Base-by-base conservation (phyloP, 1,139 yeast genomes). In the Zygosaccharomyces sapae region DNA sequence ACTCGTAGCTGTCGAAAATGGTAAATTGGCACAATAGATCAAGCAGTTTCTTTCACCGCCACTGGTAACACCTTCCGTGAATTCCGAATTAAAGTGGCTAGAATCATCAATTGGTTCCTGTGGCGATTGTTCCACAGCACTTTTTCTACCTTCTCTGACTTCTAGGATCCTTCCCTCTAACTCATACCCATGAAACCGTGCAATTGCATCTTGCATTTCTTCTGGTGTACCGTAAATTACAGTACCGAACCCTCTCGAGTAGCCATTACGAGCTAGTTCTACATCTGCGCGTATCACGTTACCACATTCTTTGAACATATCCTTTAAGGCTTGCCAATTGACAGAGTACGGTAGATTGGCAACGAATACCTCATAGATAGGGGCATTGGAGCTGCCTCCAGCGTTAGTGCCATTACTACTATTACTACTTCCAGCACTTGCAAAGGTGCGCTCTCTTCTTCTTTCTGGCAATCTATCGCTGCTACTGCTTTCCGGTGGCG, bases 171-270 rank as follows among this genome's bases (percentile, higher is more conserved):
- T 77, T 18, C 94, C 94, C 47, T 81, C 85, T 44, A 83, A 65
- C 49, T 78, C 82, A 56, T 72, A 75, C 10, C 86, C 88, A 56
- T 81, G 76, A 63, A 80, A 81, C 61, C 70, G 74, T 38, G 76
- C 81, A 53, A 83, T 75, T 1, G 90, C 89, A 42, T 70, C 72
- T 37, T 69, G 65, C 45, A 87, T 89, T 52, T 79, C 86, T 50
- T 80, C 86, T 24, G 72, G 72, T 3, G 76, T 75, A 41, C 70
- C 72, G 57, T 77, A 83, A n/a, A 81, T 78, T 27, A 84, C 89
- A 10, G 85, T 84, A 47, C 96, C 97, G 61, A 80, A 83, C 1
- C 97, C 97, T 67, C 84, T 79, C 2, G 96, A 86, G 58, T 85
- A 79, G 19, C 96, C 96, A 58, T 78, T 76, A 43, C 73, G 76